Evolutionary conservation across 2,329 filamentous ascomycete species (phyloP), one percentile per base, ranked within the genome.

Genomic region (Fusarium foetens): DNA sequence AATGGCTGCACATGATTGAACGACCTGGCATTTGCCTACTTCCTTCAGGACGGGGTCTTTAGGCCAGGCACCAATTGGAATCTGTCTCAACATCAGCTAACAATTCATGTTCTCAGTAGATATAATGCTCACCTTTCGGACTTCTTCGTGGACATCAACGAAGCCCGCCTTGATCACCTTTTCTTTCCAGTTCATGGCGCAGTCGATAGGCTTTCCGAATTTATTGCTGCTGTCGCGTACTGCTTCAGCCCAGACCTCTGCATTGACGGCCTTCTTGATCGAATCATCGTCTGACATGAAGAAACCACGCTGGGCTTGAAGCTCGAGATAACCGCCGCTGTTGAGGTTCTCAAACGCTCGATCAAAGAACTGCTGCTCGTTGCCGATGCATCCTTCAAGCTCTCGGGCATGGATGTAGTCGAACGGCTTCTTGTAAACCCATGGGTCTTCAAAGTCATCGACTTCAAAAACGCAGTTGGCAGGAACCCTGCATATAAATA

Each of bases 361-460:
- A 6, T 64, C 42, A n/a, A 72, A 72, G 4, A 72, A 59, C n/a
- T 46, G 35, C 25, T 72, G 55, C n/a, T 72, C 70, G 13, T 72
- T 48, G 31, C 53, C 16, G 12, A 72, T 70, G 19, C 70, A 72
- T 4, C 70, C 70, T 33, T 72, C 70, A 10, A 72, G n/a, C n/a
- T 72, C 70, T 12, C 70, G 70, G 6, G 66, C 61, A 23, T 72
- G 70, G 17, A 72, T 72, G 8, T 73, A 73, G 41, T 72, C 70
- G 25, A 72, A 72, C 3, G 70, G 57, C 11, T 43, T 70, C 3
- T 66, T 55, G 29, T 70, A 72, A 9, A 73, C 46, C 70, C 70
- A 72, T 7, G 66, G 55, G 5, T 65, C 66, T 48, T 72, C 70
- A 25, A 66, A 72, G 19, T 70, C 70, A 6, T 72, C 70, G 3